Conservation (phyloP, 2,329 filamentous ascomycete genomes). For the Dothidotthia symphoricarpi region DNA sequence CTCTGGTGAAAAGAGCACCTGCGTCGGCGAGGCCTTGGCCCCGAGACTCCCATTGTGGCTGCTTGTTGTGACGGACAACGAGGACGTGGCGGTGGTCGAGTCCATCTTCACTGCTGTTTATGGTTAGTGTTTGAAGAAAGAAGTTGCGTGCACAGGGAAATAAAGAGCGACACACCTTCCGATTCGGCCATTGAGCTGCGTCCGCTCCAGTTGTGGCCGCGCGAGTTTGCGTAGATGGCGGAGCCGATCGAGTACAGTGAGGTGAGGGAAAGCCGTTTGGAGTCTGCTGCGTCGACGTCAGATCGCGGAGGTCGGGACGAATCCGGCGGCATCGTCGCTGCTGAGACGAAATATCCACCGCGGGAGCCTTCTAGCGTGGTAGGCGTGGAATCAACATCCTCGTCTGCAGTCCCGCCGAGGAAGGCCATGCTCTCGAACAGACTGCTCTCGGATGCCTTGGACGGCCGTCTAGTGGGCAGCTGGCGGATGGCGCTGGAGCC, state of each 20-base stretch:
- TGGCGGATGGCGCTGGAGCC: slow-evolving; percentile 46
- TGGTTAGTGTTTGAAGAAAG: slow-evolving; percentile 3
- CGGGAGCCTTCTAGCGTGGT: slow-evolving; percentile 32
- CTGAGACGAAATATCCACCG: slow-evolving; percentile 6
- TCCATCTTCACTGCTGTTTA: slow-evolving; percentile 23
- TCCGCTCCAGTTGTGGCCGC: slow-evolving; percentile 52
- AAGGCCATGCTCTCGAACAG: slow-evolving; percentile 18
- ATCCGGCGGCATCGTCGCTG: slow-evolving; percentile 52
- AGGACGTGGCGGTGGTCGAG: slow-evolving; percentile 46
- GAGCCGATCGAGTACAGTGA: slow-evolving; percentile 71
- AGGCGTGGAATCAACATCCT: slow-evolving; percentile 49
- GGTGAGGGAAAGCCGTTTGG: slow-evolving; percentile 69
- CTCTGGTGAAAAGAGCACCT: slow-evolving; percentile 36
- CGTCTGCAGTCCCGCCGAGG: slow-evolving; percentile 47
- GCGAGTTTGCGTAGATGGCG: slow-evolving; percentile 52
- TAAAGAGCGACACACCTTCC: slow-evolving; percentile 43
- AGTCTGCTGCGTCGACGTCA: slow-evolving; percentile 45
- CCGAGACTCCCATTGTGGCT: slow-evolving; percentile 46
- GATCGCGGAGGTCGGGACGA: slow-evolving; percentile 50
- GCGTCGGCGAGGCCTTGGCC: slow-evolving; percentile 41
- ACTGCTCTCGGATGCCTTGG: slow-evolving; percentile 48
- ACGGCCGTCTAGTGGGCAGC: slow-evolving; percentile 43
- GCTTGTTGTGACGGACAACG: slow-evolving; percentile 46
- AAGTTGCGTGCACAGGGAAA: not conserved
- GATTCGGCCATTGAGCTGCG: slow-evolving; percentile 48